Evolutionary conservation across 768 basidiomycete genomes (phyloP).

Genomic region (Phaeolepiota aurea): DNA sequence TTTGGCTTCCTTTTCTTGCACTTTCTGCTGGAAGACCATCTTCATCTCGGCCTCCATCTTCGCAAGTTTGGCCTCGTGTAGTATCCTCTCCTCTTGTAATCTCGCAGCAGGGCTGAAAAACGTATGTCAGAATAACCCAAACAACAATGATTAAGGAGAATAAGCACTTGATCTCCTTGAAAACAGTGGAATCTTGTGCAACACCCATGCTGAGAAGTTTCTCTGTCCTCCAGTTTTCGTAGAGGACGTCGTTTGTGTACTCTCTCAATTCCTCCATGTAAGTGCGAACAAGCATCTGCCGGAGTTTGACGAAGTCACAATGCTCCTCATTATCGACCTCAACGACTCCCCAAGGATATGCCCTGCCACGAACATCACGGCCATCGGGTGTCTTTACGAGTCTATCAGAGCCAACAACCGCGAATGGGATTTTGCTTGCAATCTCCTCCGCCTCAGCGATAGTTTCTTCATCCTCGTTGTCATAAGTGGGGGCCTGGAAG

Average conservation of each 20-base stretch:
- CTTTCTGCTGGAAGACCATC: conserved; percentile 99
- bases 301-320: conserved; percentile 98
- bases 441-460: conserved; percentile 97
- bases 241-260: conserved; percentile 91
- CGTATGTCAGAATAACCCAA: neutral
- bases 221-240: conserved; percentile 98
- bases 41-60: conserved; percentile 99
- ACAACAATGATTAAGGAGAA: neutral
- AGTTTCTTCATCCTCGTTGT: conserved; percentile 98
- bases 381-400: conserved; percentile 80
- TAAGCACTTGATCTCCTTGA: conserved; percentile 98
- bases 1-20: conserved; percentile 98
- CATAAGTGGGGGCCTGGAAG: conserved; percentile 96
- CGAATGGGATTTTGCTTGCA: conserved; percentile 96
- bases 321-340: conserved; percentile 99
- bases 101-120: conserved; percentile 80
- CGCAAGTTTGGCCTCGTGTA: conserved; percentile 95
- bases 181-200: conserved; percentile 92
- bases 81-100: conserved; percentile 89
- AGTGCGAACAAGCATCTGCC: conserved; percentile 98
- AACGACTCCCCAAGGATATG: conserved; percentile 98
- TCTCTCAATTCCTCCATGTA: conserved; percentile 99
- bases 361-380: conserved; percentile 87
- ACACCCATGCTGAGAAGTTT: conserved; percentile 97
- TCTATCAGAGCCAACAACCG: conserved; percentile 91